Conservation (phyloP, 2,329 filamentous ascomycete species). For the Fusarium hostae region DNA sequence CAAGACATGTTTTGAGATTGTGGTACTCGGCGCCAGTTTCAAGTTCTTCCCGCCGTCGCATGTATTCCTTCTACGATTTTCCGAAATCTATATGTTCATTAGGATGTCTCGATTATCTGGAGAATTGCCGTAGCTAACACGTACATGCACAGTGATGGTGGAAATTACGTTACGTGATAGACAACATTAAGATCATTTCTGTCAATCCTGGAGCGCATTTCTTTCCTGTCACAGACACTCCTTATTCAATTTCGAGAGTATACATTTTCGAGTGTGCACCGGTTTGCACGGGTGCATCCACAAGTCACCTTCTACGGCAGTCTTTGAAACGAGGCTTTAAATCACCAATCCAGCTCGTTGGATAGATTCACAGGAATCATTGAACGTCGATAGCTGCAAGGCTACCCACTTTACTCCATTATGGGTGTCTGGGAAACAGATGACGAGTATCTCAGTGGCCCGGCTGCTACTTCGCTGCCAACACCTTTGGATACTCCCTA, state of each 20-base stretch:
- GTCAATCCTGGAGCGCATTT: constrained; percentile 4
- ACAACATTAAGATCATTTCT: constrained; percentile 8
- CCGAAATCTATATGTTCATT: neutral
- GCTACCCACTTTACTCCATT: constrained; percentile 28
- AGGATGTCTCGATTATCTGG: neutral
- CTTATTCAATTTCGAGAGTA: neutral
- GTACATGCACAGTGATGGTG: constrained; percentile 12
- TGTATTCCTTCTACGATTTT: neutral
- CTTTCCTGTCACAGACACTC: neutral
- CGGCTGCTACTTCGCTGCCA: constrained; percentile 70
- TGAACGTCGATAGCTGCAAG: neutral
- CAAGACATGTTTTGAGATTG: constrained; percentile 17
- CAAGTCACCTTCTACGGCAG: neutral
- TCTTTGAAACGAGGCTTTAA: neutral
- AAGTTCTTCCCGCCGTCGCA: constrained; percentile 19
- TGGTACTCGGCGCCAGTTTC: constrained; percentile 19
- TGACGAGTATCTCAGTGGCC: constrained; percentile 66
- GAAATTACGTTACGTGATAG: neutral
- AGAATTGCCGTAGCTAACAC: constrained; percentile 4
- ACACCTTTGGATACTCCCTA: constrained; percentile 79
- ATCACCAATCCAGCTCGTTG: neutral
- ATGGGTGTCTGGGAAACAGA: constrained; percentile 73
- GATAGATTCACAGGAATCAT: neutral
- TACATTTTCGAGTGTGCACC: constrained; percentile 30
- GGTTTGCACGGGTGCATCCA: constrained; percentile 21